Evolutionary conservation across 2,329 filamentous ascomycete genomes (phyloP).

Genomic region (Huntiella moniliformis): DNA sequence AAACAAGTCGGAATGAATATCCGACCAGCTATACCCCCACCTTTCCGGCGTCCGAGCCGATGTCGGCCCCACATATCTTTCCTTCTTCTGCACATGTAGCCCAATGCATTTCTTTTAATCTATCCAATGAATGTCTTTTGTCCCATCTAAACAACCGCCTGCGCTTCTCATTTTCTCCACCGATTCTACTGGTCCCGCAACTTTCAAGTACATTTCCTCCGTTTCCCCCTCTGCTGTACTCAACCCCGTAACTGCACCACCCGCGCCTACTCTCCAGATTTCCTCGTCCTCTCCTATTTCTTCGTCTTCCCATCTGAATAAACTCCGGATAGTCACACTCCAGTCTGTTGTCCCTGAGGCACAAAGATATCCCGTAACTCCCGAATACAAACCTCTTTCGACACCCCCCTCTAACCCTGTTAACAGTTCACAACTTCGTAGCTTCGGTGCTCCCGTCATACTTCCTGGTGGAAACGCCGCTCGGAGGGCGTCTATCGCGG

Average conservation of each 20-base stretch:
- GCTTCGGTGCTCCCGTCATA: constrained; percentile 95
- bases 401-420: constrained; percentile 41
- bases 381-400: constrained; percentile 64
- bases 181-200: constrained; percentile 36
- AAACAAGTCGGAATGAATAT: constrained; percentile 14
- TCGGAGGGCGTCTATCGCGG: constrained; percentile 58
- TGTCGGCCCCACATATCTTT: too few relatives aligned
- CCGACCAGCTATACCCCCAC: too few relatives aligned
- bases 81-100: too few relatives aligned
- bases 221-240: constrained; percentile 66
- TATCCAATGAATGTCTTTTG: not conserved
- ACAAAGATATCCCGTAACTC: constrained; percentile 79
- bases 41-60: too few relatives aligned
- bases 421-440: constrained; percentile 73
- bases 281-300: constrained; percentile 23
- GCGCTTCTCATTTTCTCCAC: constrained; percentile 19
- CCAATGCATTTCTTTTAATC: not conserved
- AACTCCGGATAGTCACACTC: constrained; percentile 73
- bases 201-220: constrained; percentile 76
- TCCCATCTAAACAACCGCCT: not conserved
- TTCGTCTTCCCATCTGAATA: constrained; percentile 55
- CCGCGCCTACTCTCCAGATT: constrained; percentile 70
- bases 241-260: constrained; percentile 72
- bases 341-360: constrained; percentile 73
- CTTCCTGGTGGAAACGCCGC: constrained; percentile 70